Evolutionary conservation across 768 basidiomycete species (phyloP), one percentile per base, ranked within the genome.

Genomic region (Leucocoprinus sp.): DNA sequence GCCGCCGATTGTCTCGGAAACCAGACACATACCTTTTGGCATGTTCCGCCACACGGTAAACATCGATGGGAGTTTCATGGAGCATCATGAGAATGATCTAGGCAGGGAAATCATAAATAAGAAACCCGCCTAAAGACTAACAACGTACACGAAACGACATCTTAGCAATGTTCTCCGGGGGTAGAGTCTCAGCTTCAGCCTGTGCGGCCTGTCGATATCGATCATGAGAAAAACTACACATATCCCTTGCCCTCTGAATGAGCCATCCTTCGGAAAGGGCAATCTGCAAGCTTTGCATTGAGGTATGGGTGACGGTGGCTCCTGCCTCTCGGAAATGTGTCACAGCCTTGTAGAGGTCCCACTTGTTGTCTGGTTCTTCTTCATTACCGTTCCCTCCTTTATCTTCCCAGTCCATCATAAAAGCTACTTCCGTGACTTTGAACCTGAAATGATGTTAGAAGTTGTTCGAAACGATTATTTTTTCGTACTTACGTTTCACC

Each of bases 151-250:
- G 72, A 51, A 84, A 74, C 11, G 79, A 80, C 82, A 85, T 85
- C 57, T 76, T 82, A 18, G 80, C 71, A 36, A 76, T 63, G 1
- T 65, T 58, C 12, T 72, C 71, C 42, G 63, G 60, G 0, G 80
- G 66, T 9, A 83, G 66, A 3, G 58, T 60, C 31, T 71, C 68
- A 0, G 70, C 76, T 57, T 83, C 80, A 3, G 71, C 72, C 52
- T 80, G 75, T 7, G 79, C 81, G 8, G 83, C 83, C 59, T 84
- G 82, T 7, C 82, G 72, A 60, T 84, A 87, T 36, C 82, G 68
- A 56, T 85, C 83, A 59, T 87, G 83, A 3, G 80, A 67, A 60
- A 84, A 84, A 54, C 75, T 80, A 60, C 81, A 84, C 82, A 84
- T 83, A 54, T 85, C 83, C 27, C 83, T 66, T 3, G 80, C 83